Evolutionary conservation across 2,329 filamentous ascomycete genomes (phyloP).

Genomic region (Calonectria henricotiae): DNA sequence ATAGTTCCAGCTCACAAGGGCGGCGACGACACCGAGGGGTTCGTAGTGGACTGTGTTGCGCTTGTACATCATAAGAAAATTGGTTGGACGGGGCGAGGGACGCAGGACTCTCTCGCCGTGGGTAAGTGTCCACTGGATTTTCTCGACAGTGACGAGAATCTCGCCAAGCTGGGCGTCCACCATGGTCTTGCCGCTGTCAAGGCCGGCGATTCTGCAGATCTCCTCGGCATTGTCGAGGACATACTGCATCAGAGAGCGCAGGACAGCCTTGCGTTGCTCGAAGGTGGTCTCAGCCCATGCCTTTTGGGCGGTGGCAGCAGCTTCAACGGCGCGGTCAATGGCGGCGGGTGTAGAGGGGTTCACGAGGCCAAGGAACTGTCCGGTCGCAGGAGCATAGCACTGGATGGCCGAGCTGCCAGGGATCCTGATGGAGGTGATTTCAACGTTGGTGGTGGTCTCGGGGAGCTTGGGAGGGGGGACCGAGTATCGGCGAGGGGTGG

Average conservation of each 20-base stretch:
- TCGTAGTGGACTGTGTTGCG: constrained; percentile 92
- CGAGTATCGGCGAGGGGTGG: constrained; percentile 70
- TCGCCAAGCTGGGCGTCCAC: constrained; percentile 95
- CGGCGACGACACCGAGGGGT: constrained; percentile 92
- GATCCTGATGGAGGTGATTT: constrained; percentile 76
- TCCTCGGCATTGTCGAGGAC: constrained; percentile 91
- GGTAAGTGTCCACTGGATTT: constrained; percentile 92
- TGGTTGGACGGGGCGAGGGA: constrained; percentile 84
- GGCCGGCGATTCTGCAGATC: constrained; percentile 87
- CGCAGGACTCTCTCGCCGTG: constrained; percentile 88
- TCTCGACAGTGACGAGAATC: constrained; percentile 94
- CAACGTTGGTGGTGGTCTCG: constrained; percentile 71
- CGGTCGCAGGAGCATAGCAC: constrained; percentile 93
- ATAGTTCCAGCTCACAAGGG: constrained; percentile 97
- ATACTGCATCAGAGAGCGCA: constrained; percentile 86
- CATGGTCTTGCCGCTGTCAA: constrained; percentile 97
- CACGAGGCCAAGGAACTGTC: constrained; percentile 84
- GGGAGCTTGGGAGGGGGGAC: constrained; percentile 76
- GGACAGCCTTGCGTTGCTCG: constrained; percentile 81
- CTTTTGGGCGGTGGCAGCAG: constrained; percentile 81
- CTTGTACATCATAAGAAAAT: constrained; percentile 96
- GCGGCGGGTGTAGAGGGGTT: constrained; percentile 83
- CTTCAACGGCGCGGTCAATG: constrained; percentile 84
- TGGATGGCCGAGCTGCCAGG: constrained; percentile 79
- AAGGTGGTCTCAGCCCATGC: constrained; percentile 87